Conservation (phyloP, 2,329 filamentous ascomycete genomes). For the Cytospora paraplurivora region DNA sequence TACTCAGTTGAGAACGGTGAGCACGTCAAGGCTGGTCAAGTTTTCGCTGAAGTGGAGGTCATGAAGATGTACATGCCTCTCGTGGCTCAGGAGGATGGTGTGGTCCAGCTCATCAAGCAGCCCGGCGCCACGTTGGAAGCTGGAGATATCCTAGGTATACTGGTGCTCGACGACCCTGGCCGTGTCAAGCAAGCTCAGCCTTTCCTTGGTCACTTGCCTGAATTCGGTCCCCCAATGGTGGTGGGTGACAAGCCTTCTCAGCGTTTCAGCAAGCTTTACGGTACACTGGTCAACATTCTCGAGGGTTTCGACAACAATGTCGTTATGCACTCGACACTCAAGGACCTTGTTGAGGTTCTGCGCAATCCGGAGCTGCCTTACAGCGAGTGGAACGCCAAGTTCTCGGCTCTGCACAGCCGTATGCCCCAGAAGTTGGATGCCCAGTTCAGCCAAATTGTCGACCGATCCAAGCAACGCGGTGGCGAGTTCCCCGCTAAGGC, state of each 20-base stretch:
- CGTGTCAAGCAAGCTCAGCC: slow-evolving; percentile 96
- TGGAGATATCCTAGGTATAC: slow-evolving; percentile 96
- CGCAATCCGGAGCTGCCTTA: slow-evolving; percentile 89
- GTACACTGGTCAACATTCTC: slow-evolving; percentile 83
- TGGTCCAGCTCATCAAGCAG: slow-evolving; percentile 98
- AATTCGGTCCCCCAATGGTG: slow-evolving; percentile 82
- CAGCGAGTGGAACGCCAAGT: slow-evolving; percentile 94
- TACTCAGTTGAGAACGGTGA: slow-evolving; percentile 95
- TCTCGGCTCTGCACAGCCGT: slow-evolving; percentile 92
- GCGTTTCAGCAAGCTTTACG: slow-evolving; percentile 75
- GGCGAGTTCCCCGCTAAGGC: slow-evolving; percentile 91
- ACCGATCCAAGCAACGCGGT: slow-evolving; percentile 75
- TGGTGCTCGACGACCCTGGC: slow-evolving; percentile 91
- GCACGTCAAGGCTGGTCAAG: slow-evolving; percentile 87
- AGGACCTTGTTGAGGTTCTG: slow-evolving; percentile 87
- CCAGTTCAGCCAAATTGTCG: slow-evolving; percentile 81
- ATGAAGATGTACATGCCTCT: slow-evolving; percentile 99
- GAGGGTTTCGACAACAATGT: slow-evolving; percentile 96
- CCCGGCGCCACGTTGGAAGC: slow-evolving; percentile 96
- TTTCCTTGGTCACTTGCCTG: slow-evolving; percentile 87
- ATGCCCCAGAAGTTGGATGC: slow-evolving; percentile 94
- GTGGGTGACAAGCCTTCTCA: slow-evolving; percentile 91
- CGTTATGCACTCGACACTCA: slow-evolving; percentile 85
- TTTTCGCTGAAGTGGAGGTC: slow-evolving; percentile 97
- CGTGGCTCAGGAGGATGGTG: slow-evolving; percentile 89